Evolutionary conservation across 2,329 filamentous ascomycete species (phyloP), one percentile per base, ranked within the genome.

Genomic region (Epichloe sibirici): DNA sequence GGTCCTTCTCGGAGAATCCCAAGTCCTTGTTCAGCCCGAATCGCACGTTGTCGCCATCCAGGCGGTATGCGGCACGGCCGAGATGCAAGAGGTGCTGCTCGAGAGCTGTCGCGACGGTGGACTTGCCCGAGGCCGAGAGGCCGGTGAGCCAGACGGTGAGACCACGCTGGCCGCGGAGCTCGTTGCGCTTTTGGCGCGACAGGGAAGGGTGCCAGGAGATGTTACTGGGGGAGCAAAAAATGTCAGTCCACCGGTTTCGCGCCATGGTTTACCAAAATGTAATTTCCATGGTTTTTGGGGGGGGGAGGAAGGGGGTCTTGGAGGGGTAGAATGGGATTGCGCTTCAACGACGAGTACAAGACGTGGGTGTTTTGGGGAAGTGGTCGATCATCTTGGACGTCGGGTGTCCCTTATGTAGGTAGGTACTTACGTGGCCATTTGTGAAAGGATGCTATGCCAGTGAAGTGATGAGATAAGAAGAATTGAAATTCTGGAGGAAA

Each of bases 11-110:
- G 58, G 82, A 86, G 76, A 97, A 98, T 15, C 91, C 91, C 11
- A 98, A 80, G 74, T 97, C 91, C 73, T 94, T 95, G 82, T 97
- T 98, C 60, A 98, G 79, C 15, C 93, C 93, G 74, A 97, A 96
- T 56, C 93, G 91, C 59, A 98, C 86, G 72, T 98, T 98, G 79
- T 98, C 93, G 64, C 91, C 93, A 71, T 98, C 93, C 34, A 98
- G 84, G 51, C 93, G 84, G 79, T 98, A 98, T 55, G 90, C 87
- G 52, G 85, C 75, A 49, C 93, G 75, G 44, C 85, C 86, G 11
- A 88, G 78, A 69, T 95, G 90, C 52, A 98, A 82, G 37, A 98
- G 84, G 70, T 96, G 90, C 75, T 96, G 91, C 77, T 98, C 93
- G 42, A 98, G 86, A 15, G 93, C 93, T 3, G 89, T 95, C 52